Percentiles rank a stretch among this genome's conserved stretches.
These are phyloP conservation scores for Fusarium chaquense DNA, from an alignment of 2,329 filamentous ascomycete genomes.

Conservation along the genomic window DNA sequence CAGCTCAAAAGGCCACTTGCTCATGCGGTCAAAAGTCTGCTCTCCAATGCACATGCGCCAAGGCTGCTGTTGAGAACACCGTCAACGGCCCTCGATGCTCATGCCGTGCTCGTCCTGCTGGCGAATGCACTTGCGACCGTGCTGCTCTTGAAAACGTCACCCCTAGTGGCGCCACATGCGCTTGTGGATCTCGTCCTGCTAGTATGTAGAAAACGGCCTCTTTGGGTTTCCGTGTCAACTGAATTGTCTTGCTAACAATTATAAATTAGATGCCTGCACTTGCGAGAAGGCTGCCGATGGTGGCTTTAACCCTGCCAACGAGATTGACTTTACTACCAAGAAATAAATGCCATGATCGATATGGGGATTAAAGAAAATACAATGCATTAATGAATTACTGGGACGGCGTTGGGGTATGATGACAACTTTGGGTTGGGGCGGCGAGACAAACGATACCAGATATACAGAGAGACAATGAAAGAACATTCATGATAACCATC, in stretches of 20 bases:
- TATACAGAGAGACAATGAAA: constrained; percentile 26
- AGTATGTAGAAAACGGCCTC: constrained; percentile 61
- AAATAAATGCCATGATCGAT: constrained; percentile 18
- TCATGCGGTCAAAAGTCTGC: constrained; percentile 91
- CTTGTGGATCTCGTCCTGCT: constrained; percentile 80
- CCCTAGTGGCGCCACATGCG: constrained; percentile 71
- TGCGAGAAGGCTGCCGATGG: constrained; percentile 79
- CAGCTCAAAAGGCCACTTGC: constrained; percentile 77
- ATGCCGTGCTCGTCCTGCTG: constrained; percentile 83
- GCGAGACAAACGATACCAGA: constrained; percentile 28
- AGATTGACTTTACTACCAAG: constrained; percentile 88
- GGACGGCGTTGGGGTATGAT: constrained; percentile 39
- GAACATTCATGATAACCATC: not conserved
- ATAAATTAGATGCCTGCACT: constrained; percentile 73
- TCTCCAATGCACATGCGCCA: constrained; percentile 87
- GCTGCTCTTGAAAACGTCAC: constrained; percentile 76
- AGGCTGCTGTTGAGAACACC: constrained; percentile 79
- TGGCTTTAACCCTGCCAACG: constrained; percentile 71
- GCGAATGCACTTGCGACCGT: constrained; percentile 84
- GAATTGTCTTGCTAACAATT: constrained; percentile 29
- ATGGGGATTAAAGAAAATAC: constrained; percentile 1
- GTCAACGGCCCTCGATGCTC: constrained; percentile 81
- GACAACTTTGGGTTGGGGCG: constrained; percentile 17
- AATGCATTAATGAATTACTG: constrained; percentile 23
- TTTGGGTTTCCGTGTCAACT: not conserved